These are phyloP conservation scores for Aspergillus nanangensis DNA, from an alignment of 495 filamentous ascomycete species.

Conservation along the genomic window DNA sequence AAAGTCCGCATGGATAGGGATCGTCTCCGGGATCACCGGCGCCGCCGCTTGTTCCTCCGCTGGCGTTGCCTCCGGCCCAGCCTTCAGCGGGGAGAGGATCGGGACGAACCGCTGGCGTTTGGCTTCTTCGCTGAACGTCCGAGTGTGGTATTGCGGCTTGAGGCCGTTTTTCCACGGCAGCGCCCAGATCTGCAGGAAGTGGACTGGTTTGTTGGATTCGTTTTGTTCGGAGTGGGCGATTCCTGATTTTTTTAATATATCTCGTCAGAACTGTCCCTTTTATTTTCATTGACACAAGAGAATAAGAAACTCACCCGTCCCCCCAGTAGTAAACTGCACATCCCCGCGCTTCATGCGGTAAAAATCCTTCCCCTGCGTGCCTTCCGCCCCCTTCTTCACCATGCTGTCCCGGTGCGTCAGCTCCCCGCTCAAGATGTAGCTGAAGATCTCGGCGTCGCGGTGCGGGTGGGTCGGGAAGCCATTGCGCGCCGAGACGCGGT, in stretches of 20 bases:
- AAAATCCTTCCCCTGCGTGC: slow-evolving; percentile 49
- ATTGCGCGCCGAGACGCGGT: slow-evolving; percentile 60
- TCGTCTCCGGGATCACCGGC: slow-evolving; percentile 54
- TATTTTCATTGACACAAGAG: too few species aligned
- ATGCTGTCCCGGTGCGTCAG: slow-evolving; percentile 79
- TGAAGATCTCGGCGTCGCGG: slow-evolving; percentile 79
- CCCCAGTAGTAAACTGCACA: slow-evolving; percentile 79
- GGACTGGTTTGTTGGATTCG: slow-evolving; percentile 58
- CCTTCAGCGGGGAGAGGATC: slow-evolving; percentile 68
- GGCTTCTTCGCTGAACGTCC: slow-evolving; percentile 58
- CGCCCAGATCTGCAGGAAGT: slow-evolving; percentile 83
- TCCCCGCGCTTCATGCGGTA: slow-evolving; percentile 72
- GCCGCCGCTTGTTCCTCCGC: slow-evolving; percentile 55
- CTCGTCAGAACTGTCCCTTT: too few species aligned
- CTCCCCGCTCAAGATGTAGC: slow-evolving; percentile 73
- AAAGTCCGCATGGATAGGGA: slow-evolving; percentile 76
- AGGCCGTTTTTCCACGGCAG: slow-evolving; percentile 65
- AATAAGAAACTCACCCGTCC: slow-evolving; percentile 51
- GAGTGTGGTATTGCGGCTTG: slow-evolving; percentile 65
- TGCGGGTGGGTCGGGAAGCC: slow-evolving; percentile 81
- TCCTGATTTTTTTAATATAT: too few species aligned
- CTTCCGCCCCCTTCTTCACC: slow-evolving; percentile 55
- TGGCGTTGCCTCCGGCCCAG: slow-evolving; percentile 50
- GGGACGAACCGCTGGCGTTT: slow-evolving; percentile 64
- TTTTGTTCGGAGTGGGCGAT: slow-evolving; percentile 77